Evolutionary conservation across 129 eudicot genomes (phyloP).

Genomic region (Chrysanthemum makinoi): DNA sequence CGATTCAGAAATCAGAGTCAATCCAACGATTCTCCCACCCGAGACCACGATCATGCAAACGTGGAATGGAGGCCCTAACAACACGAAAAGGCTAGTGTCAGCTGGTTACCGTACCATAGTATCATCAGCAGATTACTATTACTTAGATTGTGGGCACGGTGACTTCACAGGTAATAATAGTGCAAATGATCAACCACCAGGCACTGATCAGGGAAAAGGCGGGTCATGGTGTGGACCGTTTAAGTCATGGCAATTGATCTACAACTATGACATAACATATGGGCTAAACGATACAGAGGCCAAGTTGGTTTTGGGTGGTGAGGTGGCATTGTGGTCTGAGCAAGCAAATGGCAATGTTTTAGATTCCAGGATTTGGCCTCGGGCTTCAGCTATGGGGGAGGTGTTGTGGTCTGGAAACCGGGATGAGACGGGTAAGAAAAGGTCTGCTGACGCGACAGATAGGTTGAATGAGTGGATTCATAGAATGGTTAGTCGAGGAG

Average conservation of each 20-base stretch:
- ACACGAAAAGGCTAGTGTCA: conserved; percentile 66
- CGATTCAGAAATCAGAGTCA: conserved; percentile 46
- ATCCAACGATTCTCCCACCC: conserved; percentile 46
- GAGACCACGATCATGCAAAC: conserved; percentile 72
- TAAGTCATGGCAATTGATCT: conserved; percentile 83
- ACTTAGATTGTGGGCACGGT: conserved; percentile 93
- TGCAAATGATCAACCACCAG: conserved; percentile 47
- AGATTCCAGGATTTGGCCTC: conserved; percentile 78
- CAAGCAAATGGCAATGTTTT: conserved; percentile 73
- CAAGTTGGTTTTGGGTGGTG: conserved; percentile 84
- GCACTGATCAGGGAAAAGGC: conserved; percentile 47
- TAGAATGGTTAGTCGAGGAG: conserved; percentile 80
- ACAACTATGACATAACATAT: conserved; percentile 78
- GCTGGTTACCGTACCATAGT: conserved; percentile 86
- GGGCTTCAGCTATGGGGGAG: conserved; percentile 80
- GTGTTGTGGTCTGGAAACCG: conserved; percentile 82
- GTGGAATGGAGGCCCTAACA: conserved; percentile 76
- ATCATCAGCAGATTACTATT: conserved; percentile 69
- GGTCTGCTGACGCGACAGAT: conserved; percentile 84
- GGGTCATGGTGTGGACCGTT: conserved; percentile 98
- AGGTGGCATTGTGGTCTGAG: conserved; percentile 93
- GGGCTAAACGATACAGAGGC: conserved; percentile 55
- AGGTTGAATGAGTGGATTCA: conserved; percentile 82
- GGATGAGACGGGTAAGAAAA: conserved; percentile 66
- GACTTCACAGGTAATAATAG: conserved; percentile 74